A percentile compares a stretch with the other conserved stretches of the same genome.
Conservation (phyloP, 2,329 filamentous ascomycete genomes). For the Alternaria sp. region DNA sequence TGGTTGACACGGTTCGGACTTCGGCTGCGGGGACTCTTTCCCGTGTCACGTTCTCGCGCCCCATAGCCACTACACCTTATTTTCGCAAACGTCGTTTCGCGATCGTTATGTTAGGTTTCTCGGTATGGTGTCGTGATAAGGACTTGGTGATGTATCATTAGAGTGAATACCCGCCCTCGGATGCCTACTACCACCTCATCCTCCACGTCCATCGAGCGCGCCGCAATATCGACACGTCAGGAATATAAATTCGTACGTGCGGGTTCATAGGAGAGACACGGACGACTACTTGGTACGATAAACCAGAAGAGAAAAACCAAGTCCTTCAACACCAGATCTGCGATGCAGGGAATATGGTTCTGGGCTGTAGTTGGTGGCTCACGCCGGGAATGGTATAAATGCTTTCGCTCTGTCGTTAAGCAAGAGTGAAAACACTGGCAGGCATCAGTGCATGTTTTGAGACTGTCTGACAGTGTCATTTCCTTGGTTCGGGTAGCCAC, state of each 20-base stretch:
- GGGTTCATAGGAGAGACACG: not conserved
- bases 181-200: not conserved
- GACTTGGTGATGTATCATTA: too few relatives aligned
- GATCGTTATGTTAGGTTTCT: too few relatives aligned
- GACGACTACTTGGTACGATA: not conserved
- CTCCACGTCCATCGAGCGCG: not conserved
- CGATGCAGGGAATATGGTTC: not conserved
- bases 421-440: not conserved
- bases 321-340: not conserved
- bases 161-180: not conserved
- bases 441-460: not conserved
- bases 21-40: slow-evolving; percentile 28
- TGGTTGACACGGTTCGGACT: slow-evolving; percentile 27
- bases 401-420: not conserved
- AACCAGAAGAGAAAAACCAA: too few relatives aligned
- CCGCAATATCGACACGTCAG: not conserved
- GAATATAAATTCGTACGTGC: not conserved
- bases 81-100: not conserved
- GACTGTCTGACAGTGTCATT: not conserved
- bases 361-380: not conserved
- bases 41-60: not conserved
- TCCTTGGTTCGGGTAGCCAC: not conserved
- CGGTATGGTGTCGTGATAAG: accelerated
- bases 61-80: not conserved
- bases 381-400: not conserved